Base-by-base conservation (phyloP, 2,329 filamentous ascomycete genomes). In the Fusarium palustre region DNA sequence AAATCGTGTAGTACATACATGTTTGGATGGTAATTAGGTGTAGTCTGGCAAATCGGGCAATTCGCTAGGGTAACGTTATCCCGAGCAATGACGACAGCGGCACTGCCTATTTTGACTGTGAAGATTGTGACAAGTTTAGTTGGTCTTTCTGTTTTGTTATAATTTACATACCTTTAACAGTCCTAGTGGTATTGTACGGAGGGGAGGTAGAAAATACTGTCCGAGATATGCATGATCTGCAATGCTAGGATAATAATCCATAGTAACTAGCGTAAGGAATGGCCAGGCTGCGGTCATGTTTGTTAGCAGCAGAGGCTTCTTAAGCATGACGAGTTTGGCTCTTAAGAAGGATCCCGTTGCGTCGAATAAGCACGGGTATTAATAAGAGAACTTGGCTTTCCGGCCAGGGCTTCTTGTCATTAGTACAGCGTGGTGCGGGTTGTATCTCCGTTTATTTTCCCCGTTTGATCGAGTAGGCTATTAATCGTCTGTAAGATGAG, bases 191-290 rank as follows among this genome's bases (percentile, higher is more conserved):
- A 46, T 61, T 59, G 57, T 61, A n/a, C 11, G 36, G n/a, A n/a
- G n/a, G n/a, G n/a, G n/a, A n/a, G n/a, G 12, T 38, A 58, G 22
- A 52, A 49, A 66, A 72, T 62, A 52, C 62, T 64, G 54, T 42
- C 55, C 55, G 49, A 49, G 61, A 67, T 53, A 47, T 49, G 69
- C 52, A 47, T 47, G 69, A 71, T 72, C 71, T 59, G 64, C 69
- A 47, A 48, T 69, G 31, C 47, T 36, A 36, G 22, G 31, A 24
- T 36, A 49, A 36, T 25, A 25, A n/a, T 39, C n/a, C 12, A 12
- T 12, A 38, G 46, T 42, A 62, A 67, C 39, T 42, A 62, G 67
- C 36, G 25, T 34, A 28, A 61, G 46, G 47, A 55, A 55, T 48
- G 33, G 38, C 38, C 50, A 58, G 42, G 38, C 48, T 42, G 31